A percentile compares a stretch with the other conserved stretches of the same genome.
Conservation (phyloP, 148 eudicot species). For the Pharnaceum exiguum region DNA sequence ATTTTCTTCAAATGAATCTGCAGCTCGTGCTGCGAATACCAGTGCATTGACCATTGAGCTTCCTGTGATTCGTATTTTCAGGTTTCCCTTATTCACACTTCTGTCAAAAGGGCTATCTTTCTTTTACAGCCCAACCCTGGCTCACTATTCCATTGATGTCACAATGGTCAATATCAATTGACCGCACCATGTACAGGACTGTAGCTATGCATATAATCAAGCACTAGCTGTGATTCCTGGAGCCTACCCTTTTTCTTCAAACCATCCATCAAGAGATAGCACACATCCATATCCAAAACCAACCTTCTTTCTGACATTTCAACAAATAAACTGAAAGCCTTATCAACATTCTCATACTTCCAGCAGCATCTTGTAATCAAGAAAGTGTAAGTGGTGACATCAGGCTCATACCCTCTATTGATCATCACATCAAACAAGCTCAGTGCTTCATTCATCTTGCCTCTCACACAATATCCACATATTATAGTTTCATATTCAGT, state of each 20-base stretch:
- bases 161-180: background rate
- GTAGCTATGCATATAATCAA: background rate
- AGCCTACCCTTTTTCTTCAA: background rate
- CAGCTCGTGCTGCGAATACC: too few species aligned
- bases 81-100: too few species aligned
- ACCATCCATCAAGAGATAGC: background rate
- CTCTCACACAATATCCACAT: conserved; percentile 19
- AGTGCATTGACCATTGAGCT: too few species aligned
- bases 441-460: conserved; percentile 9
- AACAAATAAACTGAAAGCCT: background rate
- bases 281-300: background rate
- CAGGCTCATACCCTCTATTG: conserved; percentile 4
- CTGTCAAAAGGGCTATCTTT: too few species aligned
- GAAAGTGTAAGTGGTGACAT: conserved; percentile 5
- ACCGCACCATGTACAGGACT: background rate
- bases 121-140: too few species aligned
- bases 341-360: background rate
- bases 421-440: conserved; percentile 4
- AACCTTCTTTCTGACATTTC: background rate
- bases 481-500: conserved; percentile 13
- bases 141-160: background rate
- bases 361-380: conserved; percentile 5
- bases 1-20: too few species aligned
- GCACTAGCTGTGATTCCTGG: background rate
- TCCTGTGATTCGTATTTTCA: too few species aligned